Base-by-base conservation (phyloP, 805 yeast species). In the Candida parachauliodes region DNA sequence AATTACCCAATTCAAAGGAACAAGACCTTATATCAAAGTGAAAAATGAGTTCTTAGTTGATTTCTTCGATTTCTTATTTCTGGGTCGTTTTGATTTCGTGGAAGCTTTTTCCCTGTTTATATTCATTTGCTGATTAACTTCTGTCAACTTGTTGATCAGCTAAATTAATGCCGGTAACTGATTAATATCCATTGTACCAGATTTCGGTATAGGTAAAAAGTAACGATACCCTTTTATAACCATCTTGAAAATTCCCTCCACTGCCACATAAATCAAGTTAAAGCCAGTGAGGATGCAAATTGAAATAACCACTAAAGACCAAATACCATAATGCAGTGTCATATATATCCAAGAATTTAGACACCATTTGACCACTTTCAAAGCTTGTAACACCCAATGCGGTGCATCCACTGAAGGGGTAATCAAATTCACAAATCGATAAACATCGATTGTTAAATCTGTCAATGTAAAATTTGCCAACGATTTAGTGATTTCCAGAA, bases 401-500 rank as follows among this genome's bases (percentile, higher is more conserved):
- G 24, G 24, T 22, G 24, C 10, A 22, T 22, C 24, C 24, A 22
- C 8, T 22, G 24, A 22, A 8, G 24, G 24, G 24, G 24, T 10
- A 10, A 22, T 22, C 24, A 10, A 22, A 22, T 22, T 22, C 10
- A 22, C 24, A 22, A 22, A 22, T 22, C 10, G 24, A 22, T 22
- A 10, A 22, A 22, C 24, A 22, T 22, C 24, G 8, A 10, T 24
- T 24, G 27, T 24, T 24, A 24, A 24, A 24, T 24, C 27, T 24
- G 27, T 24, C 27, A 9, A 24, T 24, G 9, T 24, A n/a, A 24
- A 24, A 24, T 24, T 24, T n/a, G 27, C 27, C 27, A n/a, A 24
- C 14, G 9, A 24, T 24, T 24, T 24, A 24, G 27, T 24, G n/a
- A 24, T 24, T 24, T 24, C 27, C 27, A 24, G 27, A 24, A 24